Evolutionary conservation across 2,329 filamentous ascomycete species (phyloP).

Genomic region (Cucurbitaria berberidis): DNA sequence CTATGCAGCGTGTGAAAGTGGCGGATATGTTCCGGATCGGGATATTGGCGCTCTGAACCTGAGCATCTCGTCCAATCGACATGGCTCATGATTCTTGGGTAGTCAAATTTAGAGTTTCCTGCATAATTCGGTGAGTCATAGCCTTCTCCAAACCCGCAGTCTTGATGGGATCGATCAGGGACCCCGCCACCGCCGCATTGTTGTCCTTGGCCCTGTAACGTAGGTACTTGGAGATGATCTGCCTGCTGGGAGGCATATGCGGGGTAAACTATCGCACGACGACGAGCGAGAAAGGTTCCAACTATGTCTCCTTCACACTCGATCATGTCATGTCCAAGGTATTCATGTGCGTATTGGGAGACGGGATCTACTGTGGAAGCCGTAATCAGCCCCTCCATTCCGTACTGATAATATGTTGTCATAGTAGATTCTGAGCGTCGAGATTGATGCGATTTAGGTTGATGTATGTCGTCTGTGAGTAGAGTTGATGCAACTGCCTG

Average conservation of each 20-base stretch:
- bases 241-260: not conserved
- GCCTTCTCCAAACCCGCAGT: not conserved
- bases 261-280: constrained; percentile 4
- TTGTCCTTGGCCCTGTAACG: not conserved
- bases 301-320: constrained; percentile 11
- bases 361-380: not conserved
- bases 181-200: not conserved
- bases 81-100: not conserved
- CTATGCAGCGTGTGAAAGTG: constrained; percentile 19
- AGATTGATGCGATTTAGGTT: not conserved
- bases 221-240: not conserved
- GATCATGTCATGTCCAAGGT: not conserved
- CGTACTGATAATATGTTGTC: constrained; percentile 5
- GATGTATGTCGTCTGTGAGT: constrained; percentile 1
- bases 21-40: constrained; percentile 28
- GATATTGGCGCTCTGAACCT: constrained; percentile 7
- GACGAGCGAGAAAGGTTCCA: constrained; percentile 15
- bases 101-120: not conserved
- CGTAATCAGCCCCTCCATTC: not conserved
- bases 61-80: not conserved
- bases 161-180: not conserved
- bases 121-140: constrained; percentile 4
- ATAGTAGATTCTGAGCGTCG: not conserved
- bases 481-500: not conserved
- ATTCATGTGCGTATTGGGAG: not conserved